Base-by-base conservation (phyloP, 2,329 filamentous ascomycete species). In the Penicillium sp. region DNA sequence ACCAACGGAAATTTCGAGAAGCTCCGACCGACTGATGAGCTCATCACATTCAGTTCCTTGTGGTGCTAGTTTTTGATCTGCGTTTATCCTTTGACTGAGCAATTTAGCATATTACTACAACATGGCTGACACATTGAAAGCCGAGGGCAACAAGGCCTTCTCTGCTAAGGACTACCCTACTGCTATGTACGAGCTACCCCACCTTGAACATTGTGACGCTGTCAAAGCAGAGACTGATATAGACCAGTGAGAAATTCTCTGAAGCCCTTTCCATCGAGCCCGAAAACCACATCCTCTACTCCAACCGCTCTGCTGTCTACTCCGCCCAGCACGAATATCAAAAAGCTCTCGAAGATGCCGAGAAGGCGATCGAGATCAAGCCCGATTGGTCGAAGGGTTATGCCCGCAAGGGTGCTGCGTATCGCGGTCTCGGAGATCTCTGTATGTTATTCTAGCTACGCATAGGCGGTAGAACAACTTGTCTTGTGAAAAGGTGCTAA, bases 301-400 rank as follows among this genome's bases (percentile, higher is more conserved):
- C 92, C 71, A 99, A 99, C 79, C 88, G 94, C 66, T 97, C 94
- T 30, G 94, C 84, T 57, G 83, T 85, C 45, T 86, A 96, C 71
- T 90, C 93, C 42, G 97, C 94, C 50, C 89, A 96, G 76, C 90
- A 87, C 75, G 86, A 97, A 56, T 99, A 89, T 82, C 80, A 89
- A 61, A 84, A 88, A 64, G 94, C 94, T 19, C 80, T 97, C 26
- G 82, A 88, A 61, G 94, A 99, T 81, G 94, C 94, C 55, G 88
- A 88, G 71, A 97, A 97, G 83, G 94, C 91, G 3, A 95, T 89
- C 53, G 85, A 96, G 77, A 81, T 99, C 74, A 97, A 99, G 82
- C 89, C 93, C 12, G 94, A 97, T 80, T 99, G 94, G 94, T 87
- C 91, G 57, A 97, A 97, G 79, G 94, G 94, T 63, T 97, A 91